Percentiles rank a stretch among this genome's conserved stretches.
phyloP scores from a whole-genome alignment of 768 basidiomycete genomes.

The Leccinum variicolor region DNA sequence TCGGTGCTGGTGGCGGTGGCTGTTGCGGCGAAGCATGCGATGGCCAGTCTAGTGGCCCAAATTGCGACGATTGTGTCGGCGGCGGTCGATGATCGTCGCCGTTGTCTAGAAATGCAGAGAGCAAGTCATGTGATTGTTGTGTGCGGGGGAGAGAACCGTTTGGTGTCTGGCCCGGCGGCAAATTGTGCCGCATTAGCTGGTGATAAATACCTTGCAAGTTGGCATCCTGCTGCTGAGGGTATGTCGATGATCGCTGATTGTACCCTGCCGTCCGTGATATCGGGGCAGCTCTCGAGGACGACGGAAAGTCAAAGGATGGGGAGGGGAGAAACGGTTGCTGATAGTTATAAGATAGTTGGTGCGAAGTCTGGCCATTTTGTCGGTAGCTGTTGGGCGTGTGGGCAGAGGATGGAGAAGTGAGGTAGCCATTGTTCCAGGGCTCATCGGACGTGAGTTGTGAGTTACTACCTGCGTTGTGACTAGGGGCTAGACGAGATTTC shows the following conservation, averaged over 20 bases:
- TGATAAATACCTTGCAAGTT: slow-evolving; percentile 32
- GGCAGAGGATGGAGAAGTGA: slow-evolving; percentile 29
- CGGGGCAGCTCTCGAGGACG: slow-evolving; percentile 25
- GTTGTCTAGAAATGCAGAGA: slow-evolving; percentile 30
- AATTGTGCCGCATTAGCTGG: slow-evolving; percentile 28
- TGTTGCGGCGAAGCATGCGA: slow-evolving; percentile 27
- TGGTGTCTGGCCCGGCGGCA: slow-evolving; percentile 17
- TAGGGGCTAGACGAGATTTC: slow-evolving; percentile 29
- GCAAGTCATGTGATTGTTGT: slow-evolving; percentile 26
- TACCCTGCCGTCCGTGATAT: slow-evolving; percentile 25
- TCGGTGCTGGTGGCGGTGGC: slow-evolving; percentile 13
- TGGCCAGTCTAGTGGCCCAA: slow-evolving; percentile 31
- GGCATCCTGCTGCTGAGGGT: slow-evolving; percentile 30
- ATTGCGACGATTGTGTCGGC: slow-evolving; percentile 23
- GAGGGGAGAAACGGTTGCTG: slow-evolving; percentile 25
- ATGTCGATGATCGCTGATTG: slow-evolving; percentile 24
- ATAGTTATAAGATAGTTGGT: slow-evolving; percentile 26
- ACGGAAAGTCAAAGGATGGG: slow-evolving; percentile 28
- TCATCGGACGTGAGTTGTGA: slow-evolving; percentile 28
- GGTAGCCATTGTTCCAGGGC: slow-evolving; percentile 27
- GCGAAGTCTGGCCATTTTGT: slow-evolving; percentile 27
- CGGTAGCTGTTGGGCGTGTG: slow-evolving; percentile 27
- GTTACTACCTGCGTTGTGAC: slow-evolving; percentile 17
- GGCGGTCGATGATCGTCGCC: slow-evolving; percentile 26
- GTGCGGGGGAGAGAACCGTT: slow-evolving; percentile 17